phyloP scores from a whole-genome alignment of 352 stramenopile species.

The Globisporangium iwayamae region DNA sequence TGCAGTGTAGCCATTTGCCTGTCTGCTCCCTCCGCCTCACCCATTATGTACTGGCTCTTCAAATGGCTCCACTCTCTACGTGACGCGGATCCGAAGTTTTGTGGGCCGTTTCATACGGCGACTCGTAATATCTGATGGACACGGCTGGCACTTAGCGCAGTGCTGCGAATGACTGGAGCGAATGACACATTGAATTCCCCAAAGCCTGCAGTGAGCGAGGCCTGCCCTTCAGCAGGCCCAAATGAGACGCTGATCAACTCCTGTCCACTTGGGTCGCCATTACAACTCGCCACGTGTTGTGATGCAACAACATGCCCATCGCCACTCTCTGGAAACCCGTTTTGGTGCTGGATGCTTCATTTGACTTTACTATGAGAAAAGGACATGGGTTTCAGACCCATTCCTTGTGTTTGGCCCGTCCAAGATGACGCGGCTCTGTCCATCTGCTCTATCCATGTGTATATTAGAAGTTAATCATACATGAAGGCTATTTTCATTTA shows the following conservation, averaged over 20 bases:
- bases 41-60: not conserved
- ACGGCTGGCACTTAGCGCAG: no score
- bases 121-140: not conserved
- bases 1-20: constrained; percentile 4
- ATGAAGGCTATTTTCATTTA: no score
- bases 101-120: not conserved
- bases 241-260: not conserved
- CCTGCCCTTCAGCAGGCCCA: not conserved
- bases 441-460: constrained; percentile 8
- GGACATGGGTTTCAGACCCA: not conserved
- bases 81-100: not conserved
- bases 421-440: not conserved
- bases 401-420: not conserved
- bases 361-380: not conserved
- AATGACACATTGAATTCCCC: not conserved
- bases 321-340: not conserved
- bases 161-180: not conserved
- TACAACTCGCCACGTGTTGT: constrained; percentile 1
- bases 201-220: not conserved
- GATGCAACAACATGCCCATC: not conserved
- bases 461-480: not conserved
- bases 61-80: not conserved
- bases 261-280: not conserved
- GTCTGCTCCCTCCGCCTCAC: not conserved
- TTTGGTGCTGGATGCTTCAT: not conserved